phyloP scores from a whole-genome alignment of 345 rosid species.

The Eucalyptus cloeziana region DNA sequence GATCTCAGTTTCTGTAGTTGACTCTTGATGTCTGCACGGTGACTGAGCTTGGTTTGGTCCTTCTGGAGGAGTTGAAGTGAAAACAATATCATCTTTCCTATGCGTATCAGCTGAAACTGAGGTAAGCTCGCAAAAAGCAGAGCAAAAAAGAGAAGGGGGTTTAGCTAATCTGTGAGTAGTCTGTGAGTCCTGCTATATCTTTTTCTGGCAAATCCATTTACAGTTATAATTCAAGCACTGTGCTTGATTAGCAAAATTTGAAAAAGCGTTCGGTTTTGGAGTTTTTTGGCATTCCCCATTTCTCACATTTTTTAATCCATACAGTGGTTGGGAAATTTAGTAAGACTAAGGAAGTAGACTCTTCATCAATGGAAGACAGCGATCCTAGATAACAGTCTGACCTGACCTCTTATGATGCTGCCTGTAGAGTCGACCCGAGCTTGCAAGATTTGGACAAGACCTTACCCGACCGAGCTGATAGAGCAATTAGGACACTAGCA shows the following conservation, averaged over 20 bases:
- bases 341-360: neutral
- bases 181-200: too few relatives aligned
- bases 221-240: too few relatives aligned
- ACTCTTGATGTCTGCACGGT: neutral
- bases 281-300: neutral
- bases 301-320: neutral
- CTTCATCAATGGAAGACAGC: neutral
- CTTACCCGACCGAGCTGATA: conserved; percentile 49
- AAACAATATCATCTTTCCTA: neutral
- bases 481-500: conserved; percentile 39
- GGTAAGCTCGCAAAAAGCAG: neutral
- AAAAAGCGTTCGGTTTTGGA: too few relatives aligned
- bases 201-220: too few relatives aligned
- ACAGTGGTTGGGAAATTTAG: neutral
- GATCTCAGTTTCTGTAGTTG: neutral
- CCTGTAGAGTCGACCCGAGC: conserved; percentile 54
- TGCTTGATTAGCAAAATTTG: too few relatives aligned
- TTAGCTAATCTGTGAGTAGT: neutral
- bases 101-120: neutral
- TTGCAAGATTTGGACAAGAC: conserved; percentile 47
- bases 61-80: neutral
- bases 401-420: conserved; percentile 50
- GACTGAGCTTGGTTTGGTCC: neutral
- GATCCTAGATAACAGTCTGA: conserved; percentile 18
- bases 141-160: neutral